A percentile compares a stretch with the other conserved stretches of the same genome.
phyloP scores from a whole-genome alignment of 1,284 basidiomycete genomes.

The Neolentinus lepideus region DNA sequence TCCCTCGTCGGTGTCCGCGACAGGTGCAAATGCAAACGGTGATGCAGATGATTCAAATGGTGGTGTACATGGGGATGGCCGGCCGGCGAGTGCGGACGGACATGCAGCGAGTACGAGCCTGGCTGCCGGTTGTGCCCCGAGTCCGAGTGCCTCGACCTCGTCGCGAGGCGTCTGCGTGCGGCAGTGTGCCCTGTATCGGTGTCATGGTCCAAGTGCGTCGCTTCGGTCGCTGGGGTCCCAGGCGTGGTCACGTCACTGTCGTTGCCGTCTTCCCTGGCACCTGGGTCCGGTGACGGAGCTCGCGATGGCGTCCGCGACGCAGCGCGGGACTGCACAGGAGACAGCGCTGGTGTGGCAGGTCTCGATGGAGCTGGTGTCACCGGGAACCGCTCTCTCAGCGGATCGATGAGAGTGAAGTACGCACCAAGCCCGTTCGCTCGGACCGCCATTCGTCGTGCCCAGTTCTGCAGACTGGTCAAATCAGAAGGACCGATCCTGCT shows the following conservation, averaged over 20 bases:
- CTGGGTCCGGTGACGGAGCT: background rate
- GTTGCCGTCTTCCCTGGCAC: background rate
- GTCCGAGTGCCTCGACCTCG: background rate
- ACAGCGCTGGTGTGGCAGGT: constrained; percentile 27
- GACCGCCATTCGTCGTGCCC: constrained; percentile 44
- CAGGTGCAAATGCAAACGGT: constrained; percentile 17
- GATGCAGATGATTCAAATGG: constrained; percentile 17
- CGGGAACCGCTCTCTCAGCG: constrained; percentile 49
- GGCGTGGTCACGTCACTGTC: background rate
- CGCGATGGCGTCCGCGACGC: background rate
- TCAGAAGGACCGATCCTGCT: constrained; percentile 58
- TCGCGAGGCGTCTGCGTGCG: background rate
- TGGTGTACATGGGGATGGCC: background rate
- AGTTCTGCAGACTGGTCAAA: constrained; percentile 44
- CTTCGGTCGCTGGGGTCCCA: background rate
- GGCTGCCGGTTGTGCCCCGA: background rate
- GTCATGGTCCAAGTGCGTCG: background rate
- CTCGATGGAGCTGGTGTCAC: constrained; percentile 39
- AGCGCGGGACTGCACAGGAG: constrained; percentile 19
- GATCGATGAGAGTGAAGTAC: constrained; percentile 60
- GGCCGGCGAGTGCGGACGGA: constrained; percentile 1
- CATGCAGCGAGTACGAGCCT: constrained; percentile 16
- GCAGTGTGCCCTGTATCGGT: background rate
- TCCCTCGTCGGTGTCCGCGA: constrained; percentile 29
- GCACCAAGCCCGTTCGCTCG: constrained; percentile 58